phyloP scores from a whole-genome alignment of 108 stramenopile species.

The Nitzschia sp. region DNA sequence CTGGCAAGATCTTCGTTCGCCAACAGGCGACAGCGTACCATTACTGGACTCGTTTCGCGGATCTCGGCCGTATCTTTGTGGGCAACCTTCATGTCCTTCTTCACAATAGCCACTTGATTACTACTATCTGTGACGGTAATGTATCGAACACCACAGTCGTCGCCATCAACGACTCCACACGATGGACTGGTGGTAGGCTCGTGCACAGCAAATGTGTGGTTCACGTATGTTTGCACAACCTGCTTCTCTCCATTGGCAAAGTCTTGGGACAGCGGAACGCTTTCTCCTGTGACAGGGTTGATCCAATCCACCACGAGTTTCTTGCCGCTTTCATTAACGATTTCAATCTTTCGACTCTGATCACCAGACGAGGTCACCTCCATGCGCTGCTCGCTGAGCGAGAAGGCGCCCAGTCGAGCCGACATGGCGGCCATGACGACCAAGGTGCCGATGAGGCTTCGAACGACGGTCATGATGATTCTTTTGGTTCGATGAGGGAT shows the following conservation, averaged over 20 bases:
- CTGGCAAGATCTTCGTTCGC: conserved; percentile 20
- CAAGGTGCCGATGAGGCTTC: background rate
- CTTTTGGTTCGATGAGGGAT: too few species aligned
- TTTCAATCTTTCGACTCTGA: conserved; percentile 16
- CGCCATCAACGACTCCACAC: conserved; percentile 9
- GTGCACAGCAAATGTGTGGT: conserved; percentile 72
- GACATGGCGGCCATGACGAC: background rate
- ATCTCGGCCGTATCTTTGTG: conserved; percentile 47
- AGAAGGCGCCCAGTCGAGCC: background rate
- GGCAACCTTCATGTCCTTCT: conserved; percentile 9
- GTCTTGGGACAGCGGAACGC: conserved; percentile 24
- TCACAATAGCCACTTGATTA: conserved; percentile 47
- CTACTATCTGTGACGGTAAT: conserved; percentile 57
- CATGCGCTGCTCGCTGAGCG: conserved; percentile 1
- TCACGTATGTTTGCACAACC: conserved; percentile 59
- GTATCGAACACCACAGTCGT: conserved; percentile 47
- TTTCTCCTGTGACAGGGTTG: conserved; percentile 42
- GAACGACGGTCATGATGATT: background rate
- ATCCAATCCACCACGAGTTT: conserved; percentile 61
- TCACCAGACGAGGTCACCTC: background rate
- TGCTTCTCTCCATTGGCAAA: conserved; percentile 40
- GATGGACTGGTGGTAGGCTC: conserved; percentile 27
- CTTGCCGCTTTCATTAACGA: conserved; percentile 46
- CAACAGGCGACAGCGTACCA: conserved; percentile 37
- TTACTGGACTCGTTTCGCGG: conserved; percentile 32